These are phyloP conservation scores for Magnusiomyces magnusii DNA, from an alignment of 1,139 yeast genomes.

Conservation along the genomic window DNA sequence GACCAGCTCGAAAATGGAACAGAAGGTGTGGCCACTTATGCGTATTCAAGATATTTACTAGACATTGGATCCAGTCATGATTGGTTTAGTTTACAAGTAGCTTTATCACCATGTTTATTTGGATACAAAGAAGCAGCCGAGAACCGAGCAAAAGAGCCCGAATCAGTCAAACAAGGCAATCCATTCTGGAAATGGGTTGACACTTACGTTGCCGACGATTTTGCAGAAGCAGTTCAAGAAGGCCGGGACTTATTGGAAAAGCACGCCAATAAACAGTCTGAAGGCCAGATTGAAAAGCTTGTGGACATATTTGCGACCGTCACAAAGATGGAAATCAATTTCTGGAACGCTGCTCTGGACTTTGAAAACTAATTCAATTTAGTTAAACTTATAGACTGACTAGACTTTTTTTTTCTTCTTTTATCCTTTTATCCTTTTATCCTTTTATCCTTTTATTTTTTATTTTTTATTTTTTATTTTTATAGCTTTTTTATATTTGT, in stretches of 20 bases:
- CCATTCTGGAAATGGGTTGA: slow-evolving; percentile 52
- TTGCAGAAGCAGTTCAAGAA: slow-evolving; percentile 41
- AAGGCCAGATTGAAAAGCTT: slow-evolving; percentile 42
- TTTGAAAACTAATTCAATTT: too few relatives aligned
- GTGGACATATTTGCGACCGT: slow-evolving; percentile 54
- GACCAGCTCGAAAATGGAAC: slow-evolving; percentile 40
- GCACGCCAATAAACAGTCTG: slow-evolving; percentile 34
- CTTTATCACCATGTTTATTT: slow-evolving; percentile 68
- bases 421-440: too few relatives aligned
- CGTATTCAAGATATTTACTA: slow-evolving; percentile 54
- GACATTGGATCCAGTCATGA: slow-evolving; percentile 44
- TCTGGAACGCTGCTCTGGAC: slow-evolving; percentile 45
- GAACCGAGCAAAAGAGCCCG: slow-evolving; percentile 18
- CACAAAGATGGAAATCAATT: slow-evolving; percentile 49
- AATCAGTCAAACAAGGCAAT: slow-evolving; percentile 20
- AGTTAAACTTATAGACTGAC: too few relatives aligned
- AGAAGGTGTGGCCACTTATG: slow-evolving; percentile 50
- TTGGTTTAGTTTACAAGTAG: slow-evolving; percentile 58
- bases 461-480: too few relatives aligned
- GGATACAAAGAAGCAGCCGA: slow-evolving; percentile 58
- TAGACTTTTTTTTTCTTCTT: too few relatives aligned
- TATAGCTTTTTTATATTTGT: too few relatives aligned
- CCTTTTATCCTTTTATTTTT: too few relatives aligned
- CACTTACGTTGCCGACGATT: slow-evolving; percentile 55
- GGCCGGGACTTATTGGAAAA: slow-evolving; percentile 47